Conservation (phyloP, 2,329 filamentous ascomycete species). For the Myrmaecium sp. region DNA sequence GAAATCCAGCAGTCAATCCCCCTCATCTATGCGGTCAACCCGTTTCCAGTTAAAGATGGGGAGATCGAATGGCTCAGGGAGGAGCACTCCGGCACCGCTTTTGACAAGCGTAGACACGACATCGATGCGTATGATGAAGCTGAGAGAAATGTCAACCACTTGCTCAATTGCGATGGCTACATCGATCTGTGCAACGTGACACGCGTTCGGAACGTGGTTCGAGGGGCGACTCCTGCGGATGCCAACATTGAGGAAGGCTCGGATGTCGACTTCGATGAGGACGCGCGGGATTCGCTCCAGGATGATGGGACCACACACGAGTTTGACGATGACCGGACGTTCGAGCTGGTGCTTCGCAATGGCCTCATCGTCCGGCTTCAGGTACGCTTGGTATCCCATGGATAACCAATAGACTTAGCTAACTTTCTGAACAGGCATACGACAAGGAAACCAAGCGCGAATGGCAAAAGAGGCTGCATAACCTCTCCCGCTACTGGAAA, state of each 20-base stretch:
- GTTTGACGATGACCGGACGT: constrained; percentile 39
- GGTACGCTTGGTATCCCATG: too few species aligned
- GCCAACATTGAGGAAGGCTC: constrained; percentile 33
- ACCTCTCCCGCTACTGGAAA: constrained; percentile 46
- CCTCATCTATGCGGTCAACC: constrained; percentile 43
- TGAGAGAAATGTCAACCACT: constrained; percentile 39
- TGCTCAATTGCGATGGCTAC: constrained; percentile 44
- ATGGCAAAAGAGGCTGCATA: constrained; percentile 42
- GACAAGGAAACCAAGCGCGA: constrained; percentile 39
- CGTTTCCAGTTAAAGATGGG: constrained; percentile 38
- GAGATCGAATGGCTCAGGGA: constrained; percentile 39
- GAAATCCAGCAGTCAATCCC: constrained; percentile 41
- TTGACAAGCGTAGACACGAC: constrained; percentile 34
- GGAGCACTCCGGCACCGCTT: constrained; percentile 22
- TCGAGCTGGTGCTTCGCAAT: constrained; percentile 46
- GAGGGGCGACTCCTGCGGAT: constrained; percentile 36
- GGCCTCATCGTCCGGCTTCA: constrained; percentile 44
- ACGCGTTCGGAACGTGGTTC: constrained; percentile 38
- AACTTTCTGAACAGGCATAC: constrained; percentile 24
- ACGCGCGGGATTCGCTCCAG: constrained; percentile 25
- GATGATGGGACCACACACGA: constrained; percentile 37
- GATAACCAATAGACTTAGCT: constrained; percentile 1
- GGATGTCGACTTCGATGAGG: constrained; percentile 38
- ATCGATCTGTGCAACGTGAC: constrained; percentile 42
- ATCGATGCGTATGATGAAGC: constrained; percentile 42